phyloP scores from a whole-genome alignment of 805 yeast genomes.

The Teunomyces cretensis region DNA sequence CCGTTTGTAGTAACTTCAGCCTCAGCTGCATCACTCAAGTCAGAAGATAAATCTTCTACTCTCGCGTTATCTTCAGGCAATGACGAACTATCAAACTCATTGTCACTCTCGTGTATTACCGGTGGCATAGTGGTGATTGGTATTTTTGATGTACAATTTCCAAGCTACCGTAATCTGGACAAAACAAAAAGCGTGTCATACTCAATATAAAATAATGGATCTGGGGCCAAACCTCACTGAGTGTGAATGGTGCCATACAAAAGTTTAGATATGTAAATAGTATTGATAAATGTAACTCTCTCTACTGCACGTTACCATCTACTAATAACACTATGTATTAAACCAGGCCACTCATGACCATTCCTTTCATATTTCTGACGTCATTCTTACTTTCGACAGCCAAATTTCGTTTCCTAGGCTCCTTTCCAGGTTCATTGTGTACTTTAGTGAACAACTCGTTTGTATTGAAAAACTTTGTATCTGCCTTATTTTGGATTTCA shows the following conservation, averaged over 20 bases:
- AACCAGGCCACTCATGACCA: constrained; percentile 43
- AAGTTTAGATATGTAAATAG: no score
- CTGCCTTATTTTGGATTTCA: constrained; percentile 36
- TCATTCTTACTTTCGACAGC: constrained; percentile 35
- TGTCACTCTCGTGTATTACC: not conserved
- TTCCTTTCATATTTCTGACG: constrained; percentile 43
- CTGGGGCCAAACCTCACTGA: not conserved
- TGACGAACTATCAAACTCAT: not conserved
- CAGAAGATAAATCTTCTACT: constrained; percentile 10
- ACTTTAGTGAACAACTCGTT: constrained; percentile 26
- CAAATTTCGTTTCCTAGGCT: constrained; percentile 24
- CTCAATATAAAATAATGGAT: not conserved
- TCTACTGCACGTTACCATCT: not conserved
- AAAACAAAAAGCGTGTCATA: not conserved
- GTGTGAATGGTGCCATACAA: no score
- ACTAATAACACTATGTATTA: constrained; percentile 6
- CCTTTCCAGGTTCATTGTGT: constrained; percentile 6
- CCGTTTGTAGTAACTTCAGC: constrained; percentile 5
- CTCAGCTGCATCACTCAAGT: constrained; percentile 12
- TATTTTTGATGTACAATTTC: not conserved
- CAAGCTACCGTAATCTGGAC: not conserved
- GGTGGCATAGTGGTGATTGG: not conserved
- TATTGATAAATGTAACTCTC: no score
- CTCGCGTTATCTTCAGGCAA: not conserved
- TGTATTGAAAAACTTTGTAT: constrained; percentile 33